Evolutionary conservation across 2,329 filamentous ascomycete genomes (phyloP).

Genomic region (Pseudopyricularia javanii): DNA sequence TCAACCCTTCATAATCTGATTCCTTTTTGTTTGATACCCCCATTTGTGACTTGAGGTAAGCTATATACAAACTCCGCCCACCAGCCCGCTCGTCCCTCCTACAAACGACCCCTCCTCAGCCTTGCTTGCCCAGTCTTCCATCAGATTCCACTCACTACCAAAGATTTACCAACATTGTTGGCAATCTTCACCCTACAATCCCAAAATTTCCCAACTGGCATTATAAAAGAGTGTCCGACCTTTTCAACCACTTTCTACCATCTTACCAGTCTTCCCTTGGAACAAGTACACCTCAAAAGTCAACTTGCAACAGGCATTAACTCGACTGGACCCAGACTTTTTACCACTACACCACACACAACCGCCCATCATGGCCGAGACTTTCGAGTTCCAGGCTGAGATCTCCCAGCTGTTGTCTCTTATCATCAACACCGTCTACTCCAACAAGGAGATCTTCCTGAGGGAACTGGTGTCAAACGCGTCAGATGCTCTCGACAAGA

Average conservation of each 20-base stretch:
- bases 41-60: slow-evolving; percentile 1
- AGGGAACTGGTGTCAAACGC: slow-evolving; percentile 97
- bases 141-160: slow-evolving; percentile 1
- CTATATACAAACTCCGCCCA: not conserved
- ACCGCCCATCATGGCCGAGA: slow-evolving; percentile 68
- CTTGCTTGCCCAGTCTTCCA: slow-evolving; percentile 1
- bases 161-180: not conserved
- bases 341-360: slow-evolving; percentile 14
- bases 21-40: not conserved
- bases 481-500: slow-evolving; percentile 99
- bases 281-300: not conserved
- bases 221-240: not conserved
- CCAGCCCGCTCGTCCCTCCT: not conserved
- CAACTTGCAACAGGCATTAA: not conserved
- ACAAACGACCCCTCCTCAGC: slow-evolving; percentile 1
- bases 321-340: not conserved
- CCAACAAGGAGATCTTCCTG: slow-evolving; percentile 99
- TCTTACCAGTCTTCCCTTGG: not conserved
- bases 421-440: slow-evolving; percentile 99
- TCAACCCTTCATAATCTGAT: not conserved
- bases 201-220: not conserved
- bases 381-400: slow-evolving; percentile 99
- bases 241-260: not conserved
- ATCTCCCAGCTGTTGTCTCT: slow-evolving; percentile 99
- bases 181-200: not conserved